Conservation (phyloP, 371 early-diverging fungal genomes). For the Lichtheimia hyalospora region DNA sequence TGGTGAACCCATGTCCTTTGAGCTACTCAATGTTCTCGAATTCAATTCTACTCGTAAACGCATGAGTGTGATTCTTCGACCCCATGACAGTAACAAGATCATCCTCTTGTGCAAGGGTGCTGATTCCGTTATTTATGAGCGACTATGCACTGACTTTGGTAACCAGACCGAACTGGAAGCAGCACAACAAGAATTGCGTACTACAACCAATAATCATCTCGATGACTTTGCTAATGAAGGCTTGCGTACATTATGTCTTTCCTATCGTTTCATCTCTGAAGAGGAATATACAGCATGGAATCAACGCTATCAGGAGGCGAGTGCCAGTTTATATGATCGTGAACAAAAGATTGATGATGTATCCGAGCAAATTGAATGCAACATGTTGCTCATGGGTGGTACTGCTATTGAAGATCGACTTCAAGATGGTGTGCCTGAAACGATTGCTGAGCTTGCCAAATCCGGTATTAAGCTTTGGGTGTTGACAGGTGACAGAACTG, state of each 20-base stretch:
- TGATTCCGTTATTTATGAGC: constrained; percentile 67
- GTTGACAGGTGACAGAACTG: constrained; percentile 98
- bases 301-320: constrained; percentile 73
- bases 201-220: constrained; percentile 66
- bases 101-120: constrained; percentile 80
- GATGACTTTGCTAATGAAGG: constrained; percentile 90
- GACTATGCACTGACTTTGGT: constrained; percentile 33
- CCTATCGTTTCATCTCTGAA: constrained; percentile 72
- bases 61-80: constrained; percentile 64
- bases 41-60: constrained; percentile 73
- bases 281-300: constrained; percentile 83
- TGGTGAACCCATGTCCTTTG: constrained; percentile 35
- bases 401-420: constrained; percentile 95
- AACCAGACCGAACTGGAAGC: constrained; percentile 21
- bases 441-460: constrained; percentile 81
- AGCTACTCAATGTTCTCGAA: constrained; percentile 64
- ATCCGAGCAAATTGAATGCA: constrained; percentile 78
- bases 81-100: constrained; percentile 56
- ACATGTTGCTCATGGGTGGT: constrained; percentile 74
- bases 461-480: constrained; percentile 98
- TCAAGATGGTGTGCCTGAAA: constrained; percentile 92
- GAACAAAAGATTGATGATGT: constrained; percentile 77
- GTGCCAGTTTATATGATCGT: constrained; percentile 77
- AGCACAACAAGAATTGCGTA: constrained; percentile 20
- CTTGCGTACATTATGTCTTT: constrained; percentile 87